These are phyloP conservation scores for Dittrichia graveolens DNA, from an alignment of 129 eudicot species.

Conservation along the genomic window DNA sequence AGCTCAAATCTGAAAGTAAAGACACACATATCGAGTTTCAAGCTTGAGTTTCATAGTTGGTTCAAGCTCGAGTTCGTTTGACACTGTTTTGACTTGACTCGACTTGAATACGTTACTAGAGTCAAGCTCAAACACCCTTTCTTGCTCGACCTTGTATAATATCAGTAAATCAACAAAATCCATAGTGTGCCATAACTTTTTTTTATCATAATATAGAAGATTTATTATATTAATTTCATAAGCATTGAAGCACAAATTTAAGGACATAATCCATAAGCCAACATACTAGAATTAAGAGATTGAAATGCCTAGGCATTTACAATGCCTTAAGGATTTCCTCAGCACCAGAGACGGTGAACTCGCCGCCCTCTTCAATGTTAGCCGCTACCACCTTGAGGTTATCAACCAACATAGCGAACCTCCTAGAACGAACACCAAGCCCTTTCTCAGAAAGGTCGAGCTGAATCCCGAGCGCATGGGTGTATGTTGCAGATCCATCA, in stretches of 20 bases:
- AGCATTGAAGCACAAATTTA: neutral
- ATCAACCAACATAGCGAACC: slow-evolving; percentile 80
- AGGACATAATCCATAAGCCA: neutral
- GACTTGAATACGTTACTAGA: too few relatives aligned
- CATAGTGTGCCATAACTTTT: too few relatives aligned
- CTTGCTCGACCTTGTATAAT: too few relatives aligned
- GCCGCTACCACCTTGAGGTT: slow-evolving; percentile 76
- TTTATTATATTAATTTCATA: neutral
- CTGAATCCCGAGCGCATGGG: slow-evolving; percentile 79
- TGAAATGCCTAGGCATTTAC: slow-evolving; percentile 17
- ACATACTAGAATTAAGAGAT: neutral
- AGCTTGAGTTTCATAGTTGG: too few relatives aligned
- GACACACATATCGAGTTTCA: too few relatives aligned
- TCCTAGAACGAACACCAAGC: slow-evolving; percentile 64
- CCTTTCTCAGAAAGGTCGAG: slow-evolving; percentile 85
- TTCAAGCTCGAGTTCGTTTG: too few relatives aligned
- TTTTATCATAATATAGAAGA: too few relatives aligned
- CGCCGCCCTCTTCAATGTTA: slow-evolving; percentile 78
- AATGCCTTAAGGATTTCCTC: slow-evolving; percentile 73
- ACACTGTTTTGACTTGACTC: too few relatives aligned
- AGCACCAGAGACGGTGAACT: slow-evolving; percentile 80
- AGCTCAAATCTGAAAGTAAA: too few relatives aligned
- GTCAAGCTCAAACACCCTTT: too few relatives aligned
- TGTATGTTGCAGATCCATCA: slow-evolving; percentile 80
- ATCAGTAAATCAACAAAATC: too few relatives aligned